A percentile compares a stretch with the other conserved stretches of the same genome.
Conservation (phyloP, 805 yeast species). For the Monosporozyma solicola region DNA sequence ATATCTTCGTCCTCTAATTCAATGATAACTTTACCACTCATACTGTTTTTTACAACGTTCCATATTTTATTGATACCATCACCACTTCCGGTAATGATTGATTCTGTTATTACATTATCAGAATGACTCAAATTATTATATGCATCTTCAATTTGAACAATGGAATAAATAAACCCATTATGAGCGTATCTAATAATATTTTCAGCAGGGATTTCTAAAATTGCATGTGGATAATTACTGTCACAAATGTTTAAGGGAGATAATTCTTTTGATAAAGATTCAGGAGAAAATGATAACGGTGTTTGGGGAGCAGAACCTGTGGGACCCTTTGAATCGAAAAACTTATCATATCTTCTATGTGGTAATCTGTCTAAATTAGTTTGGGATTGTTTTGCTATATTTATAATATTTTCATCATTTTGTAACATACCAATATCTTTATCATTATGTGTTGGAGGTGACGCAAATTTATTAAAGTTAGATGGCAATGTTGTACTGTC, state of each 20-base stretch:
- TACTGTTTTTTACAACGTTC: constrained; percentile 36
- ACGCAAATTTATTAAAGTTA: background rate
- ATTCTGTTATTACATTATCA: constrained; percentile 19
- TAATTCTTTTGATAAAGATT: background rate
- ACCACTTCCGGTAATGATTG: constrained; percentile 71
- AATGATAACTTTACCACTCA: constrained; percentile 10
- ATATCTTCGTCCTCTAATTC: constrained; percentile 11
- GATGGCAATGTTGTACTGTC: constrained; percentile 3
- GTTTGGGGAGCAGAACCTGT: constrained; percentile 41
- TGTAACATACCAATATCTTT: background rate
- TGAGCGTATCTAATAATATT: constrained; percentile 79
- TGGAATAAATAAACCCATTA: constrained; percentile 78
- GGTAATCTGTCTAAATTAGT: constrained; percentile 38
- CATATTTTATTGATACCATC: constrained; percentile 84
- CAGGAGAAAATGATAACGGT: background rate
- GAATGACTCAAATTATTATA: background rate
- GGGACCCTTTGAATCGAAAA: constrained; percentile 86
- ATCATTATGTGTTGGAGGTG: background rate
- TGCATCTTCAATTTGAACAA: constrained; percentile 23
- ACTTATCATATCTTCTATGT: constrained; percentile 64
- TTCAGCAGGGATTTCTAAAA: constrained; percentile 58
- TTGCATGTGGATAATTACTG: constrained; percentile 14
- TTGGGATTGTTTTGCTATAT: constrained; percentile 4
- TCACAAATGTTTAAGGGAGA: background rate
- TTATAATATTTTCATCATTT: background rate